phyloP scores from a whole-genome alignment of 1,284 basidiomycete species.

The Apiotrichum brassicae region DNA sequence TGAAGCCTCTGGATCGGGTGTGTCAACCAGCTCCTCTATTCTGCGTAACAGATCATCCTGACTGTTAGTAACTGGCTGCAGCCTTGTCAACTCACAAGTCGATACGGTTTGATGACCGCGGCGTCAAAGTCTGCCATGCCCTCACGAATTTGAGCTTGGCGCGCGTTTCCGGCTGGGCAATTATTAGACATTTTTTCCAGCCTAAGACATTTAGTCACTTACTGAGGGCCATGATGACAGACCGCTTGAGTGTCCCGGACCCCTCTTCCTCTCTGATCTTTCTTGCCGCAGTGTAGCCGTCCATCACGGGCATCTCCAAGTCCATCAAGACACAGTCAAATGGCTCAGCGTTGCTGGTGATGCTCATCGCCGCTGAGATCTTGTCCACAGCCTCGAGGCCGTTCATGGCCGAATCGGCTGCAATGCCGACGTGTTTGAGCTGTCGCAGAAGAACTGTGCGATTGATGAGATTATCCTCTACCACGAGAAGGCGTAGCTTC shows the following conservation, averaged over 20 bases:
- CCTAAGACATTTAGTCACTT: neutral
- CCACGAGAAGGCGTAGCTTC: conserved; percentile 21
- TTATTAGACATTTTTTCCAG: neutral
- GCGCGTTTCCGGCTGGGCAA: conserved; percentile 20
- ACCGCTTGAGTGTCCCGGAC: neutral
- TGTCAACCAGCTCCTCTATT: no score
- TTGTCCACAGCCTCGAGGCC: conserved; percentile 47
- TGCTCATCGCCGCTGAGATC: conserved; percentile 25
- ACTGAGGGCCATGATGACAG: conserved; percentile 15
- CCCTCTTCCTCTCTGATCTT: conserved; percentile 14
- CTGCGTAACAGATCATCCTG: no score
- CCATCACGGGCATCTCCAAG: conserved; percentile 41
- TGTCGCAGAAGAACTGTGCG: conserved; percentile 25
- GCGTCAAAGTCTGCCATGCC: conserved; percentile 34
- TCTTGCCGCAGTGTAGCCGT: conserved; percentile 16
- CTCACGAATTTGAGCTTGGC: conserved; percentile 15
- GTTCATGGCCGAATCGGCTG: conserved; percentile 36
- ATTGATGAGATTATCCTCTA: conserved; percentile 42
- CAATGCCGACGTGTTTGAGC: conserved; percentile 13
- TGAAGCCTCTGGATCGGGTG: no score
- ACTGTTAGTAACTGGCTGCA: no score
- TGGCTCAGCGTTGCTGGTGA: conserved; percentile 5
- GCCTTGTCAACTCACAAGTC: conserved; percentile 13
- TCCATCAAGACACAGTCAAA: conserved; percentile 46
- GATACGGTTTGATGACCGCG: conserved; percentile 39